Percentiles rank a stretch among this genome's conserved stretches.
These are phyloP conservation scores for Fagopyrum tataricum DNA, from an alignment of 148 eudicot species.

Conservation along the genomic window DNA sequence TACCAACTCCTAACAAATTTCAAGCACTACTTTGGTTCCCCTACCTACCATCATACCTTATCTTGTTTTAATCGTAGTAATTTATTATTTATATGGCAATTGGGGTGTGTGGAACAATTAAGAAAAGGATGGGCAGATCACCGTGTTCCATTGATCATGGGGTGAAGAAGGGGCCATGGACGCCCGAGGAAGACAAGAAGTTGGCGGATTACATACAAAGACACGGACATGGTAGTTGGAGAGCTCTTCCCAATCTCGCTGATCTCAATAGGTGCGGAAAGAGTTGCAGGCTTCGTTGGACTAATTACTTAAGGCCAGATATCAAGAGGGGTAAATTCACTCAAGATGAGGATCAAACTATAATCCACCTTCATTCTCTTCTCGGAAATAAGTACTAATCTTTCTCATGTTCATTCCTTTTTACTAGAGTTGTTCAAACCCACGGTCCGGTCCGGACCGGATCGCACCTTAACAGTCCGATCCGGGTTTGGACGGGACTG, in stretches of 20 bases:
- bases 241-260: conserved; percentile 52
- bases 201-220: conserved; percentile 32
- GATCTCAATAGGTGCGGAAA: conserved; percentile 58
- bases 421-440: no score
- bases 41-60: neutral
- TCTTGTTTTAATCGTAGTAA: neutral
- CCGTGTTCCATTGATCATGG: conserved; percentile 36
- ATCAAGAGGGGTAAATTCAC: conserved; percentile 55
- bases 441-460: no score
- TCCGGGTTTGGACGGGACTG: no score
- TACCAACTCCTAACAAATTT: conserved; percentile 1
- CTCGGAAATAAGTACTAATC: conserved; percentile 45
- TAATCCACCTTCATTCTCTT: conserved; percentile 49
- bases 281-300: conserved; percentile 59
- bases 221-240: conserved; percentile 59
- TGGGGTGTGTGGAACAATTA: neutral
- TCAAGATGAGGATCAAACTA: conserved; percentile 47
- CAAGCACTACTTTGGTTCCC: neutral
- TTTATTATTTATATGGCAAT: neutral
- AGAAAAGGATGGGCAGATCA: conserved; percentile 63
- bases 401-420: neutral
- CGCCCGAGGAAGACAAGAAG: conserved; percentile 51
- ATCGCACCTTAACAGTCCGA: no score
- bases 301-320: conserved; percentile 56
- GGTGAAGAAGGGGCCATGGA: conserved; percentile 64